Evolutionary conservation across 495 filamentous ascomycete species (phyloP).

Genomic region (Neurospora sp.): DNA sequence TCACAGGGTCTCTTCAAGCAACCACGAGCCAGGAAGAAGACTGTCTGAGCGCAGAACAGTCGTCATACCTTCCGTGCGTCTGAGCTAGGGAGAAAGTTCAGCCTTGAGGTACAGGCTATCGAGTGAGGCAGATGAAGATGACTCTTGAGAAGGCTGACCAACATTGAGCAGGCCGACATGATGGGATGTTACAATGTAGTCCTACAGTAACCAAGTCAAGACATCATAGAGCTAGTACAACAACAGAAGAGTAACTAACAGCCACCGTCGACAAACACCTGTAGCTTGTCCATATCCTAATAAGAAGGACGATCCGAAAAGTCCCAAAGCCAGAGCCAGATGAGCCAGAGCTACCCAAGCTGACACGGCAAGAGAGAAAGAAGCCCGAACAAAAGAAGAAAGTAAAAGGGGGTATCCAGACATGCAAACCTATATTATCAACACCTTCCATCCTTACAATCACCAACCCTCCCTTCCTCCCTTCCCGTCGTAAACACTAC

Average conservation of each 20-base stretch:
- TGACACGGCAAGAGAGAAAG: not conserved
- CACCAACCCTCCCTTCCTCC: not conserved
- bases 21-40: not conserved
- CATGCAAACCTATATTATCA: not conserved
- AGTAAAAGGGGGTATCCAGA: not conserved
- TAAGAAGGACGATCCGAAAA: not conserved
- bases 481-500: not conserved
- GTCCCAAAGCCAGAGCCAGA: not conserved
- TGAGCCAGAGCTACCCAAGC: not conserved
- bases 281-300: not conserved
- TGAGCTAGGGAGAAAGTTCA: not conserved
- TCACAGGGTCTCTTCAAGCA: not conserved
- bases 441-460: not conserved
- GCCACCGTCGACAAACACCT: not conserved
- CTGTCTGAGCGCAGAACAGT: not conserved
- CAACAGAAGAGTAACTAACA: not conserved
- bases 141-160: not conserved
- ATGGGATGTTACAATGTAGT: not conserved
- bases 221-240: not conserved
- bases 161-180: not conserved
- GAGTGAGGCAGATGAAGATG: not conserved
- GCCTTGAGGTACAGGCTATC: not conserved
- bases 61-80: not conserved
- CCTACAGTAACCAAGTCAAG: not conserved
- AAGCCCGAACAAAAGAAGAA: not conserved